Evolutionary conservation across 768 basidiomycete genomes (phyloP), one percentile per base, ranked within the genome.

Genomic region (Tricholoma saponaceum): DNA sequence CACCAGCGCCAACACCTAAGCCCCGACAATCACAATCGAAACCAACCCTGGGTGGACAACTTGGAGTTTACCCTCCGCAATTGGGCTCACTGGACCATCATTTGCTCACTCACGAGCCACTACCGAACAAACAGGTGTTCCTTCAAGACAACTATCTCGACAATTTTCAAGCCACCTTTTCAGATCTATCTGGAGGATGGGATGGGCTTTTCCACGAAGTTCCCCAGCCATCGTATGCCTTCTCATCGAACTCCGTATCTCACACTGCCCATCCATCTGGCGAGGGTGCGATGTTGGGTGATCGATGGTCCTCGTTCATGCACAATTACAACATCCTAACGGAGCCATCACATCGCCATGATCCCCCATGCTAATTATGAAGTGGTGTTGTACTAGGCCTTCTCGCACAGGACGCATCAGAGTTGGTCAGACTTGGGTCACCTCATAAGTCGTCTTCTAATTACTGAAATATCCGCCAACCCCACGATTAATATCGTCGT

Each of bases 221-320:
- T 35, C 63, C 72, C n/a, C 65, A 58, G 28, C 64, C 69, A 3
- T 63, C 61, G 18, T 62, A 70, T 41, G 57, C 54, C 16, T 1
- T 56, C 1, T 10, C 39, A 25, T 49, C 58, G 30, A 25, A 52
- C 23, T 51, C 58, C 5, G 52, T 28, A 32, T 47, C 52, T 9
- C 47, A 55, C 30, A 44, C 32, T 26, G 5, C 30, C 13, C 50
- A 53, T 41, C 51, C 51, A 30, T 57, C 58, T 9, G 66, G 59
- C 37, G 62, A 65, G 14, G 60, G 58, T 14, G 47, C 60, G n/a
- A 69, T 70, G 63, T 41, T 72, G 61, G 71, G 78, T 57, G 74
- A 77, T 52, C 66, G 69, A 26, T 75, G 77, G 76, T 67, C 70
- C 4, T 73, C 72, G 20, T 74, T 76, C 57, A 74, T 73, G 70